Conservation (phyloP, 805 yeast genomes). For the Wickerhamomyces tratensis region DNA sequence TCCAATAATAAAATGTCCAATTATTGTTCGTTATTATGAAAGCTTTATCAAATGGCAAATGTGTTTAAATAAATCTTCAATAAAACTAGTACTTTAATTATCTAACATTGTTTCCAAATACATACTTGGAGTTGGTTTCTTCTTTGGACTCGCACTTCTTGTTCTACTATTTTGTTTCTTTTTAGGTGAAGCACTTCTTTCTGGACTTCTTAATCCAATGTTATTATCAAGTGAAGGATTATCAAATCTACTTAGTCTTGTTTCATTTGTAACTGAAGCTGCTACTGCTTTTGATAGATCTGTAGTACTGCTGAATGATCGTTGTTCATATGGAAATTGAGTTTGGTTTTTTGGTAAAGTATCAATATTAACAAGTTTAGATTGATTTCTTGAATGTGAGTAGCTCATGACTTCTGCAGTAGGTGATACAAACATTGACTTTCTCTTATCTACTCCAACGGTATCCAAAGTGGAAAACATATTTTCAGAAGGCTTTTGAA, state of each 20-base stretch:
- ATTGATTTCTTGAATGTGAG: conserved; percentile 25
- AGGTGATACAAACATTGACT: conserved; percentile 62
- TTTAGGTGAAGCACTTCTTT: conserved; percentile 1
- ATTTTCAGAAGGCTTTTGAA: conserved; percentile 4
- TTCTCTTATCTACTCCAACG: conserved; percentile 18
- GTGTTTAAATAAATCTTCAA: no score
- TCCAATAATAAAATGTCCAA: no score
- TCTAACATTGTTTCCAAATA: conserved; percentile 42
- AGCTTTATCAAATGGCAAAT: no score
- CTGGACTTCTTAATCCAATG: conserved; percentile 8
- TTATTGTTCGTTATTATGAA: no score
- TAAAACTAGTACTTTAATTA: conserved; percentile 6
- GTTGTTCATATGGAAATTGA: conserved; percentile 6
- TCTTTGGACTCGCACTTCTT: conserved; percentile 9
- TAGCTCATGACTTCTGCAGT: conserved; percentile 61
- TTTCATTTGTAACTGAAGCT: background rate
- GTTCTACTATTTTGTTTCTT: background rate
- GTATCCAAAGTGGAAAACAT: conserved; percentile 14
- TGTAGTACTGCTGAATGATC: conserved; percentile 1
- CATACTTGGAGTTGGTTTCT: conserved; percentile 33
- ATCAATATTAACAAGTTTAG: conserved; percentile 26
- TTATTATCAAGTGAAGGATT: conserved; percentile 10
- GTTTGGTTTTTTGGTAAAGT: conserved; percentile 1
- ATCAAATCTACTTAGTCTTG: background rate
- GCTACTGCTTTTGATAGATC: background rate